Percentiles rank a stretch among this genome's conserved stretches.
Evolutionary conservation across 2,329 filamentous ascomycete genomes (phyloP).

Genomic region (Geosmithia putterillii): DNA sequence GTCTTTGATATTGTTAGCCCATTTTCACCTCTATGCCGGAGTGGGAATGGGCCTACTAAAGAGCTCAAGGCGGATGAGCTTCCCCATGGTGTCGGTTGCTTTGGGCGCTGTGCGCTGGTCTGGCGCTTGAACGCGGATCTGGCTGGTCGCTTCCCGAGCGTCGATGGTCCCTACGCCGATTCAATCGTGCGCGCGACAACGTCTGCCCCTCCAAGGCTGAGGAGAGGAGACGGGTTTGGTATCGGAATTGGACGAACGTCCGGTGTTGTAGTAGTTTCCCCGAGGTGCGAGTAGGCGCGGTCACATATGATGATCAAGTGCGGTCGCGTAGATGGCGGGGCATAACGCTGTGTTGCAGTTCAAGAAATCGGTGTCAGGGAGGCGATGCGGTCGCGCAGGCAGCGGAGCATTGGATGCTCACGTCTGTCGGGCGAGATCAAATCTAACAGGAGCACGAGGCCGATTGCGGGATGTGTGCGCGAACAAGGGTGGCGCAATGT

Average conservation of each 20-base stretch:
- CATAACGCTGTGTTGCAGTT: background rate
- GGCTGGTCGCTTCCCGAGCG: background rate
- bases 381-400: background rate
- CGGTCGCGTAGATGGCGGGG: background rate
- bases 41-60: slow-evolving; percentile 52
- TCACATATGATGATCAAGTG: background rate
- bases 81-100: slow-evolving; percentile 61
- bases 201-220: background rate
- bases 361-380: background rate
- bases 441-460: background rate
- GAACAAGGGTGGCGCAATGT: background rate
- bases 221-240: background rate
- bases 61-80: slow-evolving; percentile 87
- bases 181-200: background rate
- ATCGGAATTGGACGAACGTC: background rate
- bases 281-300: background rate
- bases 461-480: background rate
- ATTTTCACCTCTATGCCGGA: background rate
- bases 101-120: background rate
- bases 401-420: background rate
- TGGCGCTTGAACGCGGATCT: background rate
- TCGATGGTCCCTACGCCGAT: background rate
- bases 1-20: slow-evolving; percentile 38
- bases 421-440: background rate
- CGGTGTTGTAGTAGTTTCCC: background rate